Base-by-base conservation (phyloP, 208 protist genomes). In the Phytomonas serpens region DNA sequence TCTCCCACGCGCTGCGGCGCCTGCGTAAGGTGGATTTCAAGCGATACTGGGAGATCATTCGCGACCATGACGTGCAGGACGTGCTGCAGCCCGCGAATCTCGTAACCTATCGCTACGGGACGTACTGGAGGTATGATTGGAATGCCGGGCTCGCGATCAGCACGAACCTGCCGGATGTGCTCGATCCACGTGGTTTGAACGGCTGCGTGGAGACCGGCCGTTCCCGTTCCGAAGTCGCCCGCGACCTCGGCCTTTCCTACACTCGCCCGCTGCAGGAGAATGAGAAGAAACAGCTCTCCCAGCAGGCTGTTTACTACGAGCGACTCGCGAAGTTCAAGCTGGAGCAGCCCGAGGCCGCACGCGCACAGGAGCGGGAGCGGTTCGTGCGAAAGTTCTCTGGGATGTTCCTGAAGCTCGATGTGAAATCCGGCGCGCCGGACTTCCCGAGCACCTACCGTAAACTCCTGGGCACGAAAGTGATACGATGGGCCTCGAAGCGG, bases 81-180 rank as follows among this genome's bases (percentile, higher is more conserved):
- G 77, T 95, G 29, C 75, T 94, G 57, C 92, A 97, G 77, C 92
- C 92, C 2, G 79, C 86, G 13, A 95, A 92, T 75, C 79, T 92
- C 34, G 89, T 97, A 51, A 89, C 88, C 30, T 95, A 93, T 69
- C 86, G 92, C 13, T 87, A 92, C 69, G 92, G 92, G 33, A 71
- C 77, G 31, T 97, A 95, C 76, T 97, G 92, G 90, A 83, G 82
- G 31, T 93, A 94, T 75, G 92, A 97, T 80, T 97, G 92, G 90
- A 92, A 93, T 71, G 83, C 85, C 2, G 92, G 92, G 3, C 76
- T 95, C 14, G 89, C 85, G n/a, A 93, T 97, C 66, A 92, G 82
- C 74, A 93, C 86, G 63, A 83, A 93, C 67, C 73, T 97, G 6
- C 76, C 86, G 5, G 92, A 97, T 74, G 86, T 94, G 42, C 72